Evolutionary conservation across 2,329 filamentous ascomycete genomes (phyloP).

Genomic region (Alternaria arbusti): DNA sequence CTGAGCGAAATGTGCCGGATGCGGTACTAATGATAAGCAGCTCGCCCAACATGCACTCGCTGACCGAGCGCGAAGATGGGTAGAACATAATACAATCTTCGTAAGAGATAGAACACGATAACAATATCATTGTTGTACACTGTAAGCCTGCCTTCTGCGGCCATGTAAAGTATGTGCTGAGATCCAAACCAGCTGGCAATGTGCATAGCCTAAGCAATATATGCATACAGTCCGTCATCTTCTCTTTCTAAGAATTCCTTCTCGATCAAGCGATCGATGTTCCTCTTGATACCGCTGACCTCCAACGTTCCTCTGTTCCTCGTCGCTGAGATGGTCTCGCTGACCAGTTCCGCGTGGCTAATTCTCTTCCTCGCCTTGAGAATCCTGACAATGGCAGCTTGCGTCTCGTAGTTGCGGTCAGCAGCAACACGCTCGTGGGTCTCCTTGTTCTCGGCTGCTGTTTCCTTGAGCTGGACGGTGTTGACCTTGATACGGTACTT

Average conservation of each 20-base stretch:
- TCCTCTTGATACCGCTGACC: conserved; percentile 88
- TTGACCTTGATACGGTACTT: conserved; percentile 98
- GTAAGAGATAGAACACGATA: background rate
- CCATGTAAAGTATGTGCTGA: background rate
- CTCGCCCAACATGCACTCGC: background rate
- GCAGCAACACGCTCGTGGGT: conserved; percentile 89
- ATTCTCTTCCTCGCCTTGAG: conserved; percentile 95
- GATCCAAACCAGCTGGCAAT: background rate
- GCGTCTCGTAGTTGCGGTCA: conserved; percentile 93
- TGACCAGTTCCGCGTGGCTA: conserved; percentile 83
- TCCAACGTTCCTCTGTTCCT: conserved; percentile 86
- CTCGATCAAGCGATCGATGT: conserved; percentile 81
- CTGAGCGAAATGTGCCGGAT: background rate
- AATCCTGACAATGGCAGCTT: conserved; percentile 94
- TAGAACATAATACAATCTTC: background rate
- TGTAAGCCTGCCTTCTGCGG: background rate
- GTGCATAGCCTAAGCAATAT: conserved; percentile 49
- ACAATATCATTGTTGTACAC: background rate
- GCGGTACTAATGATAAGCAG: background rate
- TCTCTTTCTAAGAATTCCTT: conserved; percentile 50
- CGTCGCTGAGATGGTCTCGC: conserved; percentile 91
- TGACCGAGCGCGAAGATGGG: background rate
- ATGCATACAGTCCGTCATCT: conserved; percentile 52
- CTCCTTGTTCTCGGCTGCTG: conserved; percentile 90
- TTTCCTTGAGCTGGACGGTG: conserved; percentile 96